Conservation (phyloP, 345 rosid species). For the Melaleuca quinquenervia region DNA sequence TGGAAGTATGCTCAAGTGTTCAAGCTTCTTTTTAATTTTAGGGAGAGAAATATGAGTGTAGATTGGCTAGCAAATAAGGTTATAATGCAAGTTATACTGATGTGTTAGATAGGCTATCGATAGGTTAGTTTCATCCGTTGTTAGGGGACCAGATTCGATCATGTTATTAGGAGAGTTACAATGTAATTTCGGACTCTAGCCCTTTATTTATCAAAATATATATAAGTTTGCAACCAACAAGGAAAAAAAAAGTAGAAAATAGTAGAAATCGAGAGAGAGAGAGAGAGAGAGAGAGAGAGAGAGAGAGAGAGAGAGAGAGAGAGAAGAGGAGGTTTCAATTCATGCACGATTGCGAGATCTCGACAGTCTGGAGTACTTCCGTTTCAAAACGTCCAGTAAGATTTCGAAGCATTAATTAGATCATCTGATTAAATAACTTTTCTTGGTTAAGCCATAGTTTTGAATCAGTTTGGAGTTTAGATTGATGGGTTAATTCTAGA, state of each 20-base stretch:
- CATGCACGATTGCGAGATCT: not conserved
- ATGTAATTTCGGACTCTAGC: no score
- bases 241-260: not conserved
- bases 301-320: not conserved
- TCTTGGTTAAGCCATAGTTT: not conserved
- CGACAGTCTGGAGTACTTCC: not conserved
- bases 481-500: not conserved
- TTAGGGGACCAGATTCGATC: no score
- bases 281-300: not conserved
- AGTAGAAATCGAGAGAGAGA: not conserved
- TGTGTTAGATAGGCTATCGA: no score
- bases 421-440: not conserved
- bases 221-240: not conserved
- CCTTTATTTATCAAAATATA: no score
- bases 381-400: not conserved
- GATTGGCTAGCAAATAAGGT: no score
- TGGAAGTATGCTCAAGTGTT: no score
- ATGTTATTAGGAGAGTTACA: no score
- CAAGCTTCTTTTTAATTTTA: no score
- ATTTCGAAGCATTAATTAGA: not conserved
- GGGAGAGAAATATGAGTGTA: no score
- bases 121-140: no score
- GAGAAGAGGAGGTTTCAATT: not conserved
- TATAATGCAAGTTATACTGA: no score
- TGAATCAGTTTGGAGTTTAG: not conserved